Percentiles rank a stretch among this genome's conserved stretches.
These are phyloP conservation scores for Hypoxylon sp. DNA, from an alignment of 2,329 filamentous ascomycete genomes.

Conservation along the genomic window DNA sequence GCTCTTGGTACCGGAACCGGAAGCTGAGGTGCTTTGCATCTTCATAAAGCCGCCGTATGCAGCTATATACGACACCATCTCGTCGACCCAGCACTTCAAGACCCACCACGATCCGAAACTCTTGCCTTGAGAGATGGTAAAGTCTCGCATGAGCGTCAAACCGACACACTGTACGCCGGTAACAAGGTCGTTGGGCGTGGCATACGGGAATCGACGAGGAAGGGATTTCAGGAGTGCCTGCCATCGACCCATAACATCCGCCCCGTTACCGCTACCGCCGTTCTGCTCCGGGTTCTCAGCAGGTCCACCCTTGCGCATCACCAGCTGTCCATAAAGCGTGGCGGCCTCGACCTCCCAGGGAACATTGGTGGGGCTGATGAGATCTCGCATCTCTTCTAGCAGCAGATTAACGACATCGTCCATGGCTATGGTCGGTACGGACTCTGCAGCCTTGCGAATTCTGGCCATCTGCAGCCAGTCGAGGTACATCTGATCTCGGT, in stretches of 20 bases:
- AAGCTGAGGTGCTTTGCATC: constrained; percentile 54
- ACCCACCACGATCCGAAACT: constrained; percentile 95
- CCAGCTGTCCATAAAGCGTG: constrained; percentile 67
- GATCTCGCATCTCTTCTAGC: constrained; percentile 71
- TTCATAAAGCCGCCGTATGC: constrained; percentile 89
- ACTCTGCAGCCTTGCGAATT: constrained; percentile 69
- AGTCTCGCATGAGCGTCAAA: constrained; percentile 79
- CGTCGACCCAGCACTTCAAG: constrained; percentile 93
- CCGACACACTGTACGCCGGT: constrained; percentile 79
- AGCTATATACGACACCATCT: constrained; percentile 90
- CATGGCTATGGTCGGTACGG: constrained; percentile 68
- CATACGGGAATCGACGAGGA: constrained; percentile 75
- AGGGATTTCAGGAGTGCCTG: constrained; percentile 75
- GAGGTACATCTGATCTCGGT: constrained; percentile 92
- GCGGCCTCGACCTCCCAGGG: constrained; percentile 70
- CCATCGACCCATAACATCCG: constrained; percentile 81
- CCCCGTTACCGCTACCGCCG: constrained; percentile 53
- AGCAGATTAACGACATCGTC: constrained; percentile 70
- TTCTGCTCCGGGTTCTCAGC: constrained; percentile 49
- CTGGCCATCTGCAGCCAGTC: constrained; percentile 81
- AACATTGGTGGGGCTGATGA: constrained; percentile 73
- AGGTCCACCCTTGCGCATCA: constrained; percentile 56
- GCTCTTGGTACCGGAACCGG: constrained; percentile 43
- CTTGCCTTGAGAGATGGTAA: constrained; percentile 78
- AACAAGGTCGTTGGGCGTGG: constrained; percentile 75